These are phyloP conservation scores for Hypholoma sublateritium DNA, from an alignment of 768 basidiomycete species.

Conservation along the genomic window DNA sequence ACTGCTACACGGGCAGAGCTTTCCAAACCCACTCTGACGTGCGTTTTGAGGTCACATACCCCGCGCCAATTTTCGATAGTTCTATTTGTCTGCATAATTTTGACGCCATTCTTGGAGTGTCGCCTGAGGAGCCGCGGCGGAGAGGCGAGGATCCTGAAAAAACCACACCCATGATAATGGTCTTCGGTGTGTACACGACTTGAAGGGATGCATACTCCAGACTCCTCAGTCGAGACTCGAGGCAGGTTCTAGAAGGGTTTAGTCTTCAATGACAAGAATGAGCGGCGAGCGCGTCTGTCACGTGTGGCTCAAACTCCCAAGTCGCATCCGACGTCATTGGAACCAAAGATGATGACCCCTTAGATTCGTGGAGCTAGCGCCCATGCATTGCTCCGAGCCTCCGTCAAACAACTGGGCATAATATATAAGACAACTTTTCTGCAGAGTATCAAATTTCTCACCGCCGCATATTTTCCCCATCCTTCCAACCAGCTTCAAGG, in stretches of 20 bases:
- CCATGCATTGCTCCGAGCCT: conserved; percentile 1
- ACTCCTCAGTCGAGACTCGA: no score
- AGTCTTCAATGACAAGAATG: no score
- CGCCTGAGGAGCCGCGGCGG: no score
- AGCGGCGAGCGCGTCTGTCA: conserved; percentile 18
- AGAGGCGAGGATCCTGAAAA: no score
- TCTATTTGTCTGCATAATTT: neutral
- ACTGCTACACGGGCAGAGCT: neutral
- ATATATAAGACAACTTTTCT: conserved; percentile 18
- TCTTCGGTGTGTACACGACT: no score
- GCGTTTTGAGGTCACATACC: neutral
- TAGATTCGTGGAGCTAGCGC: conserved; percentile 23
- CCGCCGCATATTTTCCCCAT: neutral
- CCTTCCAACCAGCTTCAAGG: neutral
- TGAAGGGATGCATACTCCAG: no score
- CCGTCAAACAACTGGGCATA: conserved; percentile 1
- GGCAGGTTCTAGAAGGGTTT: no score
- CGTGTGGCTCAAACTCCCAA: conserved; percentile 14
- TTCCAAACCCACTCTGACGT: conserved; percentile 2
- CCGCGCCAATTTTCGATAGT: neutral
- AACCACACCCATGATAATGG: no score
- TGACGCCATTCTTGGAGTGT: no score
- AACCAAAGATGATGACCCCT: conserved; percentile 11
- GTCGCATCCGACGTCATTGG: conserved; percentile 24
- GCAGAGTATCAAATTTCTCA: neutral